Percentiles rank a stretch among this genome's conserved stretches.
Conservation (phyloP, 2,329 filamentous ascomycete species). For the Epichloe scottii region DNA sequence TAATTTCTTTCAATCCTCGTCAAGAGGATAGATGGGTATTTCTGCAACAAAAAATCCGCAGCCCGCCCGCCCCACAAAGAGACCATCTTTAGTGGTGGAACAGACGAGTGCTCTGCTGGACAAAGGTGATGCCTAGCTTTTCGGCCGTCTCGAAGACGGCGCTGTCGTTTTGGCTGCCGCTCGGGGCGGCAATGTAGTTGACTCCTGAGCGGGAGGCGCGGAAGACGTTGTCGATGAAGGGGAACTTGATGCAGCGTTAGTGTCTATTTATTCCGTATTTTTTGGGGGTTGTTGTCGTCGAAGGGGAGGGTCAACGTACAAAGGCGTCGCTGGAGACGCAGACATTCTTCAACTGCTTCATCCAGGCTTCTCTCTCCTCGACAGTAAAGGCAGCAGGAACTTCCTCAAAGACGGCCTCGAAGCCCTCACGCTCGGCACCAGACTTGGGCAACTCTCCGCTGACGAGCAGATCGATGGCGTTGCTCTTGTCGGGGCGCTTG, state of each 20-base stretch:
- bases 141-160: conserved; percentile 81
- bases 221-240: conserved; percentile 97
- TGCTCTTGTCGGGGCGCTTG: conserved; percentile 95
- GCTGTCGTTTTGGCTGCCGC: conserved; percentile 75
- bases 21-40: too few species aligned
- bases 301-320: conserved; percentile 39
- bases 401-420: conserved; percentile 81
- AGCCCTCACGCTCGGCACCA: conserved; percentile 73
- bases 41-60: too few species aligned
- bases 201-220: conserved; percentile 75
- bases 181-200: conserved; percentile 92
- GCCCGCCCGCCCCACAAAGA: not conserved
- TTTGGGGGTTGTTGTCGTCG: too few species aligned
- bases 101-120: conserved; percentile 85
- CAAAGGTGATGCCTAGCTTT: conserved; percentile 83
- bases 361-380: conserved; percentile 78
- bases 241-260: conserved; percentile 50
- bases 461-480: conserved; percentile 91
- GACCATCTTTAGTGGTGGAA: conserved; percentile 68
- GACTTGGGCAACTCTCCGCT: conserved; percentile 77
- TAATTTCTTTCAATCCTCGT: too few species aligned
- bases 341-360: conserved; percentile 68
- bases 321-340: conserved; percentile 91
- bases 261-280: not conserved
- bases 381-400: conserved; percentile 71